These are phyloP conservation scores for Trichoderma aggressivum DNA, from an alignment of 2,329 filamentous ascomycete species.

Conservation along the genomic window DNA sequence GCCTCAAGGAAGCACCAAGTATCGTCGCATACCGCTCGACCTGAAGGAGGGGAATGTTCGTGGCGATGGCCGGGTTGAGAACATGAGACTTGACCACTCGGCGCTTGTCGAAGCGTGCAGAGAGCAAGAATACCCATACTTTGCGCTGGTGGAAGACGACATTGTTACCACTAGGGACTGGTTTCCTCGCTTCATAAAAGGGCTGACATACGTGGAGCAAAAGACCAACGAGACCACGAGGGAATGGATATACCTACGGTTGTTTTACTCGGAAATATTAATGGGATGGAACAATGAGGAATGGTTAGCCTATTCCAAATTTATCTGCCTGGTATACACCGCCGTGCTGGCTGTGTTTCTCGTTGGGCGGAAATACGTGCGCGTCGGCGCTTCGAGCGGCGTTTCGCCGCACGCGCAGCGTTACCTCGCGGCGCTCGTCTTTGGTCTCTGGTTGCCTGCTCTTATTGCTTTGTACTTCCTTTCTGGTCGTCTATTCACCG, in stretches of 20 bases:
- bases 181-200: constrained; percentile 30
- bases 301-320: constrained; percentile 29
- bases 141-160: constrained; percentile 39
- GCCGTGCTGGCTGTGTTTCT: constrained; percentile 24
- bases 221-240: constrained; percentile 18
- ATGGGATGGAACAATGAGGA: constrained; percentile 40
- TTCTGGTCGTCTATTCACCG: constrained; percentile 28
- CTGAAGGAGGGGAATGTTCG: constrained; percentile 24
- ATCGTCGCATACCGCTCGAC: constrained; percentile 26
- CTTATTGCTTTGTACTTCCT: constrained; percentile 31
- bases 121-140: constrained; percentile 29
- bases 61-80: constrained; percentile 31
- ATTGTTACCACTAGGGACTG: constrained; percentile 35
- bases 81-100: constrained; percentile 35
- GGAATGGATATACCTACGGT: constrained; percentile 37
- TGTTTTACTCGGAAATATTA: constrained; percentile 39
- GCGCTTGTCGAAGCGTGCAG: constrained; percentile 33
- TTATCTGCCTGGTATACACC: constrained; percentile 29
- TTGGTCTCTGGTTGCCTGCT: constrained; percentile 34
- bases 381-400: constrained; percentile 16
- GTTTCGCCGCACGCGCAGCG: constrained; percentile 23
- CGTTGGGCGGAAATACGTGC: not conserved
- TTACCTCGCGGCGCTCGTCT: constrained; percentile 26
- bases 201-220: constrained; percentile 30
- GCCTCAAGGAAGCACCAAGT: not conserved